These are phyloP conservation scores for Fonsecaea erecta DNA, from an alignment of 2,329 filamentous ascomycete genomes.

Conservation along the genomic window DNA sequence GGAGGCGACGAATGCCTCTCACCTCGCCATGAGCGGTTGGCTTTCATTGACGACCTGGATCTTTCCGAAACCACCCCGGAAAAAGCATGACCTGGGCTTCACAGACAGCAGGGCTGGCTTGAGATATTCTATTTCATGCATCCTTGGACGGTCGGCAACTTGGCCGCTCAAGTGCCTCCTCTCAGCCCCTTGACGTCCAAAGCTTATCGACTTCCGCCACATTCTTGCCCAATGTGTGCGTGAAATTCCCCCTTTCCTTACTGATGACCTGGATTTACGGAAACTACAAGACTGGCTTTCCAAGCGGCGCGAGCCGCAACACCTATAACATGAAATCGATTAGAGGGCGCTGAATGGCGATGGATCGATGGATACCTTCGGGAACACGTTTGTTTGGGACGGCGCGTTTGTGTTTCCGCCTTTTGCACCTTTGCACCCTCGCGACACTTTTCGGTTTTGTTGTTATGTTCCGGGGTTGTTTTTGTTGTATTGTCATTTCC, in stretches of 20 bases:
- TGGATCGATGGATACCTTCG: constrained; percentile 12
- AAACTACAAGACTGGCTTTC: constrained; percentile 9
- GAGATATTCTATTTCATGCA: background rate
- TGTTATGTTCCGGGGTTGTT: background rate
- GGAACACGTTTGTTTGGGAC: constrained; percentile 4
- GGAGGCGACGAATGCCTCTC: constrained; percentile 22
- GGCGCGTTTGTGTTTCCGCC: constrained; percentile 10
- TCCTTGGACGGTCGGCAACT: background rate
- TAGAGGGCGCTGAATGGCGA: constrained; percentile 10
- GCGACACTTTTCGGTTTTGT: background rate
- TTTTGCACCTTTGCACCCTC: constrained; percentile 6
- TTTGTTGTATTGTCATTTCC: background rate
- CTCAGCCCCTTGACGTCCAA: background rate
- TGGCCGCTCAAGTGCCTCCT: background rate
- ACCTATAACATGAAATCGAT: constrained; percentile 11
- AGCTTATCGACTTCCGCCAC: background rate
- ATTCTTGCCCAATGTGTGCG: background rate
- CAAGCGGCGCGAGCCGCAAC: constrained; percentile 27
- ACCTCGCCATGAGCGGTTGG: constrained; percentile 11
- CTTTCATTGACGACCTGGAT: constrained; percentile 35
- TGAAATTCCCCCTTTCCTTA: background rate
- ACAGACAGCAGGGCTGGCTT: constrained; percentile 20
- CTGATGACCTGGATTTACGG: constrained; percentile 5
- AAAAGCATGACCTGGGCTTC: constrained; percentile 22
- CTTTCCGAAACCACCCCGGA: constrained; percentile 23